Conservation (phyloP, 768 basidiomycete genomes). For the Trametes cinnabarina region DNA sequence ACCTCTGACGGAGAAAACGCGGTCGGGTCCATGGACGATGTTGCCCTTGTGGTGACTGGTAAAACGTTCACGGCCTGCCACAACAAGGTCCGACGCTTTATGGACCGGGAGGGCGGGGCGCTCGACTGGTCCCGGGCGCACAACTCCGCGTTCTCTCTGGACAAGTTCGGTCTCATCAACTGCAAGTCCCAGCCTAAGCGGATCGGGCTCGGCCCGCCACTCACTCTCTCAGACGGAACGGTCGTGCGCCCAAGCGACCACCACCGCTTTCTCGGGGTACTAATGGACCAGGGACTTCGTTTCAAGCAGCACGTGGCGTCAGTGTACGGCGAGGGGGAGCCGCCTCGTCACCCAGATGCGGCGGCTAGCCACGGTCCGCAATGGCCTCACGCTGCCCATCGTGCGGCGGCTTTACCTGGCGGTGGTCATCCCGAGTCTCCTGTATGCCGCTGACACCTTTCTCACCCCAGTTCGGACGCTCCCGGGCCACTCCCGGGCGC, state of each 20-base stretch:
- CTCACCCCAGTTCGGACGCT: not conserved
- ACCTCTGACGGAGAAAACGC: slow-evolving; percentile 12
- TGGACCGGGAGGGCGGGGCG: slow-evolving; percentile 22
- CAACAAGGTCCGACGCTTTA: slow-evolving; percentile 6
- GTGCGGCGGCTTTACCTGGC: slow-evolving; percentile 29
- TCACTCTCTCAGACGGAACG: slow-evolving; percentile 12
- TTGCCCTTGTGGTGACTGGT: slow-evolving; percentile 1
- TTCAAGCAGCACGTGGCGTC: slow-evolving; percentile 25
- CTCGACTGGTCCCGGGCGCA: slow-evolving; percentile 30
- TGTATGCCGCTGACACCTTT: slow-evolving; percentile 26
- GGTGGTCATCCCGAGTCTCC: slow-evolving; percentile 30
- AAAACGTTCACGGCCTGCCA: slow-evolving; percentile 5
- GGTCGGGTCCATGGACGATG: slow-evolving; percentile 22
- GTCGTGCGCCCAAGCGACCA: slow-evolving; percentile 17
- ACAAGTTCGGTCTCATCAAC: slow-evolving; percentile 21
- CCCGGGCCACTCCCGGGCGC: not conserved
- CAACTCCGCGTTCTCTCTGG: slow-evolving; percentile 26
- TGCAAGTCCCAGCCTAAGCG: slow-evolving; percentile 1
- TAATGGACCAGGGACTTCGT: slow-evolving; percentile 30
- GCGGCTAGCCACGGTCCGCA: slow-evolving; percentile 21
- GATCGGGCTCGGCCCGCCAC: not conserved
- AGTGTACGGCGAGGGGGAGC: slow-evolving; percentile 25
- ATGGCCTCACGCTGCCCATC: slow-evolving; percentile 20
- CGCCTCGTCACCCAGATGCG: slow-evolving; percentile 23
- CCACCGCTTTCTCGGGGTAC: slow-evolving; percentile 33